Percentiles rank a stretch among this genome's conserved stretches.
Conservation (phyloP, 495 filamentous ascomycete genomes). For the Friedmanniomyces simplex region DNA sequence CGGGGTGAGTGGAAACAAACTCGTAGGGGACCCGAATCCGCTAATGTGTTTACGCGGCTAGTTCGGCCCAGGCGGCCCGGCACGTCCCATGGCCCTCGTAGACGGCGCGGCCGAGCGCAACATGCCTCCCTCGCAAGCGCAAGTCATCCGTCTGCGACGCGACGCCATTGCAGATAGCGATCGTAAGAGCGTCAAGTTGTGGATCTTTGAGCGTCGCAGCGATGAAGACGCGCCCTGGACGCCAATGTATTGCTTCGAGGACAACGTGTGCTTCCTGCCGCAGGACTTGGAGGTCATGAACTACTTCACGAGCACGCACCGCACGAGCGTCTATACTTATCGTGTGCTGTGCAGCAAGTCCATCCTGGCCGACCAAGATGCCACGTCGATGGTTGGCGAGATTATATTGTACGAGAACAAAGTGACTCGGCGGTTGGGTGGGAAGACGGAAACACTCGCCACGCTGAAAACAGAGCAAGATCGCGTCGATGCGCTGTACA, state of each 20-base stretch:
- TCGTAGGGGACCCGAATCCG: background rate
- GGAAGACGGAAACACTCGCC: constrained; percentile 27
- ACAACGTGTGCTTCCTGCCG: constrained; percentile 46
- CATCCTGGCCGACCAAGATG: constrained; percentile 32
- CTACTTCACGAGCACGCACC: constrained; percentile 39
- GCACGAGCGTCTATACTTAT: constrained; percentile 39
- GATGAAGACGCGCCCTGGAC: constrained; percentile 39
- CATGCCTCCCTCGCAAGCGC: background rate
- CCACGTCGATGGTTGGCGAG: constrained; percentile 41
- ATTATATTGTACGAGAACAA: constrained; percentile 44
- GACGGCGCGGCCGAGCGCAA: constrained; percentile 6
- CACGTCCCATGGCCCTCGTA: constrained; percentile 43
- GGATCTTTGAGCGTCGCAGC: constrained; percentile 54
- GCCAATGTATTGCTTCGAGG: constrained; percentile 48
- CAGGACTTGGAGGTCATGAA: constrained; percentile 58
- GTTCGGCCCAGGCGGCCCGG: constrained; percentile 55
- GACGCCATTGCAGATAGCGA: constrained; percentile 36
- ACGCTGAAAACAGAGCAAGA: constrained; percentile 24
- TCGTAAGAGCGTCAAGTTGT: constrained; percentile 39
- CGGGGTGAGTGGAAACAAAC: constrained; percentile 25
- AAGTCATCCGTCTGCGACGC: background rate
- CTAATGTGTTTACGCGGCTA: background rate
- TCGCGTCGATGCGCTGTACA: constrained; percentile 22
- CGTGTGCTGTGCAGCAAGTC: constrained; percentile 47
- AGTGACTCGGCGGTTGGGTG: constrained; percentile 49